Evolutionary conservation across 495 filamentous ascomycete species (phyloP).

Genomic region (Penicillium crystallinum): DNA sequence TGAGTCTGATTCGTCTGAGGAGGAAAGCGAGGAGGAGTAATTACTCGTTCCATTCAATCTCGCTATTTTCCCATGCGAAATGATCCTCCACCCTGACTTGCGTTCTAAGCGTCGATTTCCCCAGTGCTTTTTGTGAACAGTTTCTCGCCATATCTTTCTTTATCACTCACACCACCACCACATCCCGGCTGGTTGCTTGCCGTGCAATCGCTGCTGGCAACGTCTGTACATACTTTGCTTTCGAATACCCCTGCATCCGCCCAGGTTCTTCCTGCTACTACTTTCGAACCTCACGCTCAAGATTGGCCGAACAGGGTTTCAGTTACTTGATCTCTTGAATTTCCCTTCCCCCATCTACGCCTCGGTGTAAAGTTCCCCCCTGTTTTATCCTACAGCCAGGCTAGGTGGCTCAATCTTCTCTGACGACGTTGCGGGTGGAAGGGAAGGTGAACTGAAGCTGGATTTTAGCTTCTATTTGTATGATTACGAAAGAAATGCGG

Average conservation of each 20-base stretch:
- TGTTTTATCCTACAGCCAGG: not conserved
- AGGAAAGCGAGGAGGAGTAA: constrained; percentile 54
- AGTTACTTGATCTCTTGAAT: constrained; percentile 10
- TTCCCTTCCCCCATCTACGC: constrained; percentile 4
- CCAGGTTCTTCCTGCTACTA: constrained; percentile 3
- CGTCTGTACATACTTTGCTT: constrained; percentile 14
- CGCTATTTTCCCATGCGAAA: not conserved
- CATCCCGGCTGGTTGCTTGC: not conserved
- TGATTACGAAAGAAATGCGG: constrained; percentile 45
- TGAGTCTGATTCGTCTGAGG: constrained; percentile 46
- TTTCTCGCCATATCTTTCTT: constrained; percentile 2
- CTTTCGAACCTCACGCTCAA: constrained; percentile 1
- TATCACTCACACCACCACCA: not conserved
- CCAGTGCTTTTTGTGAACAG: not conserved
- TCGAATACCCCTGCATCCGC: constrained; percentile 4
- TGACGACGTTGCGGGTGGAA: constrained; percentile 8
- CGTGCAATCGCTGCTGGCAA: not conserved
- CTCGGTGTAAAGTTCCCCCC: constrained; percentile 6
- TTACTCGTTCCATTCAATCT: constrained; percentile 1
- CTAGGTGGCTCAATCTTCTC: constrained; percentile 6
- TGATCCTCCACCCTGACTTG: constrained; percentile 17
- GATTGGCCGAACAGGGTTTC: constrained; percentile 2
- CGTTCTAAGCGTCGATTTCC: constrained; percentile 24
- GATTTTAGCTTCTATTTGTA: constrained; percentile 31
- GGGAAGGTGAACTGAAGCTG: constrained; percentile 15